Percentiles rank a stretch among this genome's conserved stretches.
These are phyloP conservation scores for Trebouxia sp. DNA, from an alignment of 139 green algal genomes.

Conservation along the genomic window DNA sequence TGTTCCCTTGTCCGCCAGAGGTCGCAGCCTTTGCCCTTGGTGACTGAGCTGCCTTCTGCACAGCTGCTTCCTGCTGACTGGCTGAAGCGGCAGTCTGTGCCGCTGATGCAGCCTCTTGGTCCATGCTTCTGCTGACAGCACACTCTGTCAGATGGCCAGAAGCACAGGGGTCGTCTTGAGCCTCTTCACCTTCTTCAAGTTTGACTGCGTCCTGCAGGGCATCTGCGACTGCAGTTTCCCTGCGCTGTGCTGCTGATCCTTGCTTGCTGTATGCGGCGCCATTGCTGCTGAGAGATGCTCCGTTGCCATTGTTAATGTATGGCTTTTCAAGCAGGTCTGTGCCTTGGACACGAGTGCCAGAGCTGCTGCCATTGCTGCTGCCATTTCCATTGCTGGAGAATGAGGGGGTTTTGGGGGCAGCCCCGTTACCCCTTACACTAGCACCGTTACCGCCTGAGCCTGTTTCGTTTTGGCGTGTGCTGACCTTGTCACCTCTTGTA, in stretches of 20 bases:
- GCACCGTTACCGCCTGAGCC: background rate
- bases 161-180: constrained; percentile 25
- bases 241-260: constrained; percentile 13
- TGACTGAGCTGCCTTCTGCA: constrained; percentile 8
- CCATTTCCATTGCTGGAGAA: background rate
- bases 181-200: background rate
- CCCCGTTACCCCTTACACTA: too few relatives aligned
- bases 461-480: background rate
- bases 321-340: constrained; percentile 8
- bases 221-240: constrained; percentile 15
- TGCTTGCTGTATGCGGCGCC: constrained; percentile 17
- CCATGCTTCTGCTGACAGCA: constrained; percentile 28
- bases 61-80: constrained; percentile 6
- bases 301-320: constrained; percentile 8
- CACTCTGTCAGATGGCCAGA: constrained; percentile 28
- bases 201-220: background rate
- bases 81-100: background rate
- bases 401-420: too few relatives aligned
- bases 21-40: background rate
- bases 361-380: constrained; percentile 7
- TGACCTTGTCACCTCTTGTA: constrained; percentile 5
- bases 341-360: background rate
- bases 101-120: background rate
- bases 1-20: constrained; percentile 44
- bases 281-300: background rate